Conservation (phyloP, 1,284 basidiomycete genomes). For the Irpex lacteus region DNA sequence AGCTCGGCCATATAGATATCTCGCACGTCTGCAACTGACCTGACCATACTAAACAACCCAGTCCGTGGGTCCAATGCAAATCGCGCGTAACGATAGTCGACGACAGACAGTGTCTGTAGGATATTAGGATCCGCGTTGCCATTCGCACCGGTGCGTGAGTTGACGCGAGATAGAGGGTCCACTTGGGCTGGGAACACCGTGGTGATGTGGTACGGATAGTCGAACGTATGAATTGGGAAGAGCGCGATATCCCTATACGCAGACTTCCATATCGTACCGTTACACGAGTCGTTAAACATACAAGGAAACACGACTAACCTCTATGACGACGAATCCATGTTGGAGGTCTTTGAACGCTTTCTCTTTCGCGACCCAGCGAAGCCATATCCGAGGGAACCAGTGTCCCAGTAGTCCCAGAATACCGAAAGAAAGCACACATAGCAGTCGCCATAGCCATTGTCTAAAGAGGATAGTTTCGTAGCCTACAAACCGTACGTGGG, state of each 20-base stretch:
- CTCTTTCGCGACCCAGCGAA: conserved; percentile 84
- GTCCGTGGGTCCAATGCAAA: conserved; percentile 86
- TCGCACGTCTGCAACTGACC: conserved; percentile 38
- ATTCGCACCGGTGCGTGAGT: conserved; percentile 20
- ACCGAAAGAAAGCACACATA: conserved; percentile 75
- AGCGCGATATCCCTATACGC: conserved; percentile 80
- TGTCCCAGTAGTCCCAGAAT: conserved; percentile 81
- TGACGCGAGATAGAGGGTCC: conserved; percentile 14
- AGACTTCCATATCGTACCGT: conserved; percentile 48
- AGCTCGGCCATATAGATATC: background rate
- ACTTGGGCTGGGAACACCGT: conserved; percentile 64
- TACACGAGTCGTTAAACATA: conserved; percentile 12
- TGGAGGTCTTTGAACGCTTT: conserved; percentile 77
- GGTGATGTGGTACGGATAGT: conserved; percentile 76
- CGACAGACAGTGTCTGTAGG: conserved; percentile 52
- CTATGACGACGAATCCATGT: conserved; percentile 82
- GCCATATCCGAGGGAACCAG: conserved; percentile 92
- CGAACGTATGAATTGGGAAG: conserved; percentile 63
- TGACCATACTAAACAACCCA: conserved; percentile 81
- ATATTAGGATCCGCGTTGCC: conserved; percentile 33
- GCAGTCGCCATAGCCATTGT: conserved; percentile 69
- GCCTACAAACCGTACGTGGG: conserved; percentile 86
- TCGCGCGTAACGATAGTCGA: conserved; percentile 87
- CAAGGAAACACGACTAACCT: conserved; percentile 54
- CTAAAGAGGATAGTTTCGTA: conserved; percentile 73